Base-by-base conservation (phyloP, 441 rosid species). In the Manihot esculenta region DNA sequence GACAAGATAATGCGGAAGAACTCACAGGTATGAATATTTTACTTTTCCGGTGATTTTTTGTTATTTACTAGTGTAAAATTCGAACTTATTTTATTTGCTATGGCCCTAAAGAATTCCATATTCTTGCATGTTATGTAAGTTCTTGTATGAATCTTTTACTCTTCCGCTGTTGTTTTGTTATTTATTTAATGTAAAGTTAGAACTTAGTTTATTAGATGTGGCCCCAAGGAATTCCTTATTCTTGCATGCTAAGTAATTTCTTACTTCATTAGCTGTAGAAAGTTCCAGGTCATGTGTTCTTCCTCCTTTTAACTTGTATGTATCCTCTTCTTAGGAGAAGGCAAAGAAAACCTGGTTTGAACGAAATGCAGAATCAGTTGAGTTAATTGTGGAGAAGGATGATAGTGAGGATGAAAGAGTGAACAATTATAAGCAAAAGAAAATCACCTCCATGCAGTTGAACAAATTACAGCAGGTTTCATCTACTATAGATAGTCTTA, bases 371-470 rank as follows among this genome's bases (percentile, higher is more conserved):
- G 96, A 93, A 83, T 75, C 88, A 56, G 63, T 89, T 74, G 93
- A 88, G 74, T 80, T 91, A 33, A 83, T 80, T 45, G 66, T 95
- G 73, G 98, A 95, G 70, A 78, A 85, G 35, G 81, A 85, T 47
- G 97, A 92, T 72, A 92, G 94, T 73, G 97, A 94, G 79, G 98
- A 88, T 53, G 98, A 95, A 74, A 87, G 84, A 83, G 97, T 81
- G 57, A 86, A 84, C 75, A 88, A 75, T 24, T 76, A 73, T 82
- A 88, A 85, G 84, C 81, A 83, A 82, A 86, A 84, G 80, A 93
- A 83, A 81, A 85, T 72, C 61, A 85, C 79, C 68, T 85, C 95
- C 54, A 75, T 71, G 75, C 86, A 86, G 50, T 76, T 91, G 77
- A 80, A 85, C 68, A 85, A 86, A 68, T 76, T 89, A 65, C 91